These are phyloP conservation scores for Calonectria crousiana DNA, from an alignment of 2,329 filamentous ascomycete species.

Conservation along the genomic window DNA sequence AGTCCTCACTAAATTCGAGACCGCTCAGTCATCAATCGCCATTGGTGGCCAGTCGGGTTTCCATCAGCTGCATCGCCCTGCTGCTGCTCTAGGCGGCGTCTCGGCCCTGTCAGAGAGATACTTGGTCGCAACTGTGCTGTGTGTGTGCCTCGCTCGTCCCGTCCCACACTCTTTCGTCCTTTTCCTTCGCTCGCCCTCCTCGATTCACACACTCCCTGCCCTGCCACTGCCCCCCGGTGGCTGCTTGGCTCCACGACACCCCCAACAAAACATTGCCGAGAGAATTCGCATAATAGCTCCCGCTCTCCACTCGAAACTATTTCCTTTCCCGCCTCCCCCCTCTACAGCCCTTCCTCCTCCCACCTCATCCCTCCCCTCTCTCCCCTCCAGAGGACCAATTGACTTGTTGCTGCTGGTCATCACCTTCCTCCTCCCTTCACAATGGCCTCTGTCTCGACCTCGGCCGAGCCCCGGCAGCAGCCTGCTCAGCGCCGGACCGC, in stretches of 20 bases:
- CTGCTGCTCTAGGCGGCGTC: neutral
- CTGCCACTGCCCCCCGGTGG: constrained; percentile 32
- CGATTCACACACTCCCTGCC: constrained; percentile 12
- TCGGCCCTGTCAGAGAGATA: neutral
- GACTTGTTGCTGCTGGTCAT: constrained; percentile 23
- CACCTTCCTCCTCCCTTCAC: constrained; percentile 28
- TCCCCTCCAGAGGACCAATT: constrained; percentile 33
- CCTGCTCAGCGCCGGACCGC: constrained; percentile 62
- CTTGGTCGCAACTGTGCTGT: neutral
- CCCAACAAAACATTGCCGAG: constrained; percentile 45
- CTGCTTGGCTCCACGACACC: constrained; percentile 37
- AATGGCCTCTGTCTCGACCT: constrained; percentile 62
- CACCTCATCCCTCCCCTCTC: constrained; percentile 14
- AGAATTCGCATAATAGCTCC: constrained; percentile 32
- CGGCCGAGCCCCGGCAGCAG: constrained; percentile 55
- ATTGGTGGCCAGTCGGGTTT: neutral
- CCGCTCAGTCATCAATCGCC: neutral
- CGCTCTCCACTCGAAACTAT: constrained; percentile 24
- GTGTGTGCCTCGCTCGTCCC: neutral
- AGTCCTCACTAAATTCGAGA: neutral
- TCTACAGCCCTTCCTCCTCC: constrained; percentile 14
- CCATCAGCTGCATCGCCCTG: constrained; percentile 7
- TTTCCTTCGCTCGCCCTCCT: neutral
- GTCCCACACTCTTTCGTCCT: neutral
- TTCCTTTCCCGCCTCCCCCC: constrained; percentile 1